Evolutionary conservation across 441 rosid species (phyloP).

Genomic region (Adansonia madagascariensis): DNA sequence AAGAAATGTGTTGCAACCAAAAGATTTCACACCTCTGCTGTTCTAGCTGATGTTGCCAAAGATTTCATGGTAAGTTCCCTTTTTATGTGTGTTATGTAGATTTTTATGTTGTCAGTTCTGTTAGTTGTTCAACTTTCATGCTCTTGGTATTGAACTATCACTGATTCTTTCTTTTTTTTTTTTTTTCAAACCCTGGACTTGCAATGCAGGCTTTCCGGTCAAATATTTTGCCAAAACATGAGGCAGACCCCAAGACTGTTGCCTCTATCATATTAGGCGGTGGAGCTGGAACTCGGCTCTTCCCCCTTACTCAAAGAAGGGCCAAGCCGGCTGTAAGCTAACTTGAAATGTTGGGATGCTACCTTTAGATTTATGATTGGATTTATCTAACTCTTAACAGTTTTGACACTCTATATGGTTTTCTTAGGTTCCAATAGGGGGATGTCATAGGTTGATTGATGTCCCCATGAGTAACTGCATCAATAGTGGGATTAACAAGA

Average conservation of each 20-base stretch:
- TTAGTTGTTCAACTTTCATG: background rate
- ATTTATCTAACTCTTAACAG: no score
- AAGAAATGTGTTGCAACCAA: conserved; percentile 31
- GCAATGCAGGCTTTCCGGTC: conserved; percentile 44
- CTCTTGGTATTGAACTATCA: background rate
- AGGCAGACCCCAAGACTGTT: conserved; percentile 79
- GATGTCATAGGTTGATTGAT: conserved; percentile 86
- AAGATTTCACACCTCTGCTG: conserved; percentile 36
- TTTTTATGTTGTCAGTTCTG: background rate
- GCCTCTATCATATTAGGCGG: conserved; percentile 92
- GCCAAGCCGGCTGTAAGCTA: conserved; percentile 87
- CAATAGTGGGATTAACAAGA: conserved; percentile 90
- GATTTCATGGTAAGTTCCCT: conserved; percentile 47
- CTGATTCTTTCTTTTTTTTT: background rate
- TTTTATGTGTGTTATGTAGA: background rate
- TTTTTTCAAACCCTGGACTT: conserved; percentile 22
- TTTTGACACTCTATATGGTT: no score
- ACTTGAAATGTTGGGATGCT: no score
- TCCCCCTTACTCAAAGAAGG: conserved; percentile 81
- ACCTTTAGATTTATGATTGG: no score
- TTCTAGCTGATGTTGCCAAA: conserved; percentile 60
- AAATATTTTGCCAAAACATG: conserved; percentile 40
- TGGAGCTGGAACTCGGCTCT: conserved; percentile 86
- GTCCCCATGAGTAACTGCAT: conserved; percentile 97
- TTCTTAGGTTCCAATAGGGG: conserved; percentile 84